Base-by-base conservation (phyloP, 148 eudicot species). In the Heliamphora exappendiculata region DNA sequence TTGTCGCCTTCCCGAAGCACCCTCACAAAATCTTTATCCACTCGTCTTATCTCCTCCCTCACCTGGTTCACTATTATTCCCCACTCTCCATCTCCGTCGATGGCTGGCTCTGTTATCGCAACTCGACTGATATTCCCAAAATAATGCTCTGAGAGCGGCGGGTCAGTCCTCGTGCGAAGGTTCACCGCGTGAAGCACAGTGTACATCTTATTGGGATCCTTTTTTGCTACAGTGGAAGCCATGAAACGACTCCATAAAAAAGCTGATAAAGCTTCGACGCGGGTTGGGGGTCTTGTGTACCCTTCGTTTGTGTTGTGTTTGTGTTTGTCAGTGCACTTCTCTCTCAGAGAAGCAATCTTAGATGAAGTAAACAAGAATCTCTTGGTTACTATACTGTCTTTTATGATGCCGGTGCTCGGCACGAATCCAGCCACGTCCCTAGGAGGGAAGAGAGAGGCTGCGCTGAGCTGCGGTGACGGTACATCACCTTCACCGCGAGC, bases 241-340 rank as follows among this genome's bases (percentile, higher is more conserved):
- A 34, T 64, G 12, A 81, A 39, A 8, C 82, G 67, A 26, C 75
- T 81, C 79, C 80, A 84, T 3, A 84, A 6, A 37, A 84, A 78
- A 5, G 78, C 75, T 0, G 86, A 81, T 14, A 81, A 63, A 4
- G 82, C 69, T 39, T 74, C 76, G 3, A 58, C 6, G 19, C 76
- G 76, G 12, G 76, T 75, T 0, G 83, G 83, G n/a, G 28, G 44
- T 60, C 19, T 59, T 2, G 44, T 3, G 1, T 31, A 54, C 1
- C n/a, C n/a, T n/a, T n/a, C n/a, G n/a, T n/a, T n/a, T n/a, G n/a
- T n/a, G 1, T 39, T 0, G 1, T 19, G 13, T 31, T 33, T n/a
- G 45, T 72, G 37, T 12, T 29, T n/a, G 13, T 75, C 12, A 7
- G 24, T 74, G 7, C 58, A 14, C 6, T 53, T 60, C 2, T 65